A percentile compares a stretch with the other conserved stretches of the same genome.
These are phyloP conservation scores for Diplodia mutila DNA, from an alignment of 2,329 filamentous ascomycete species.

Conservation along the genomic window DNA sequence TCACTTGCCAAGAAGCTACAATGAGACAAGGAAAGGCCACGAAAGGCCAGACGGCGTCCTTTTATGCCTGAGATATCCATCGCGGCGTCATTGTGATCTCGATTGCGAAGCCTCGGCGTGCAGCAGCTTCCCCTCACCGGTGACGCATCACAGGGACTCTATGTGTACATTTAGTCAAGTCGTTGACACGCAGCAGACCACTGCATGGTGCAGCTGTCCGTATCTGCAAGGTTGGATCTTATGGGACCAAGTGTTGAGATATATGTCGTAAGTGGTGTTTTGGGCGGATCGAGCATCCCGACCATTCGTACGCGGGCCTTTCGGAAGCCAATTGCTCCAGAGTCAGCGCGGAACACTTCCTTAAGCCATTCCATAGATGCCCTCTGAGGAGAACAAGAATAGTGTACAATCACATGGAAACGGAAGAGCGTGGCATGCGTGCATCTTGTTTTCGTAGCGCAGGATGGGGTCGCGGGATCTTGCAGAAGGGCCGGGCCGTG, in stretches of 20 bases:
- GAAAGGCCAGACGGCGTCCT: background rate
- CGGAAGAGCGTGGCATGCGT: background rate
- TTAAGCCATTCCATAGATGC: no score
- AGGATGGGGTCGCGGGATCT: background rate
- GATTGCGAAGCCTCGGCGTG: background rate
- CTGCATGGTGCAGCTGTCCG: background rate
- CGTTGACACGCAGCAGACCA: background rate
- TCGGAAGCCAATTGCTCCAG: no score
- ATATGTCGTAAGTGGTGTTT: background rate
- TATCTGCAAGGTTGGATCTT: background rate
- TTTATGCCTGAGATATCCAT: background rate
- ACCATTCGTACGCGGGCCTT: no score
- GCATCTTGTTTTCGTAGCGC: slow-evolving; percentile 7
- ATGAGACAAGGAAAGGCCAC: background rate
- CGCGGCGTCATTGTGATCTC: background rate
- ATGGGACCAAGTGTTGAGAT: background rate
- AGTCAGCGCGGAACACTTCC: no score
- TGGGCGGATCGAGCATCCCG: background rate
- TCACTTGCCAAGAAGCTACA: background rate
- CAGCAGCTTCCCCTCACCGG: slow-evolving; percentile 13
- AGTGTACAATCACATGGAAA: background rate
- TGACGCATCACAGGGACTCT: background rate
- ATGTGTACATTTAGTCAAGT: background rate
- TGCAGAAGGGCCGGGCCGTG: slow-evolving; percentile 17
- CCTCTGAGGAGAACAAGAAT: background rate